Evolutionary conservation across 306 rosid genomes (phyloP), one percentile per base, ranked within the genome.

Genomic region (Gastrolobium villosum): DNA sequence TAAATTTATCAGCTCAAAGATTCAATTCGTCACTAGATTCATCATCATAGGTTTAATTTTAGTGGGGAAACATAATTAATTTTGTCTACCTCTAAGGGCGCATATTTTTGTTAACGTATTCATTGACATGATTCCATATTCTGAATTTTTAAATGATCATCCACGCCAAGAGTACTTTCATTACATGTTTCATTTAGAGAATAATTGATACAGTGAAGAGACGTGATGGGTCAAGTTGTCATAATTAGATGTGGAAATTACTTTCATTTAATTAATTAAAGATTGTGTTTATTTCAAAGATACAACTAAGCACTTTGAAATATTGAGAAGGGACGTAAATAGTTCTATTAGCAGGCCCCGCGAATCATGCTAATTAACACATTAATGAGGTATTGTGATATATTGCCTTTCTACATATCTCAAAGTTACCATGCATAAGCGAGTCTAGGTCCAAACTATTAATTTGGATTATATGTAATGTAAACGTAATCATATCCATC

Each of bases 41-140:
- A 56, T 66, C 39, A 59, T 66, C 14, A 10, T 61, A 75, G 73
- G 28, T 40, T 68, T 48, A 9, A 32, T 52, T 61, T 13, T 46
- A 15, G 11, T 20, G 45, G 14, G 31, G 69, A 72, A 43, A 64
- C 72, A 80, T 55, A 53, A 11, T 52, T 81, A 57, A 30, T 30
- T 30, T 15, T 85, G 85, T 81, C 83, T 81, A 55, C 75, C 76
- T 72, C 66, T 68, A 41, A 66, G 88, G 88, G 76, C 69, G 46
- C 88, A 85, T 3, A 70, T 15, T 45, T 40, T 71, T 71, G 35
- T 28, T 35, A 45, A 56, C 80, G 56, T 31, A 40, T 48, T 77
- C 65, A 64, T 34, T 67, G 54, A 7, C 73, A 20, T 67, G 31
- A 74, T 32, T 52, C 77, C 44, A 56, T 9, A 49, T 44, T 75